Percentiles rank a stretch among this genome's conserved stretches.
Evolutionary conservation across 768 basidiomycete genomes (phyloP).

Genomic region (Naganishia kalamii): DNA sequence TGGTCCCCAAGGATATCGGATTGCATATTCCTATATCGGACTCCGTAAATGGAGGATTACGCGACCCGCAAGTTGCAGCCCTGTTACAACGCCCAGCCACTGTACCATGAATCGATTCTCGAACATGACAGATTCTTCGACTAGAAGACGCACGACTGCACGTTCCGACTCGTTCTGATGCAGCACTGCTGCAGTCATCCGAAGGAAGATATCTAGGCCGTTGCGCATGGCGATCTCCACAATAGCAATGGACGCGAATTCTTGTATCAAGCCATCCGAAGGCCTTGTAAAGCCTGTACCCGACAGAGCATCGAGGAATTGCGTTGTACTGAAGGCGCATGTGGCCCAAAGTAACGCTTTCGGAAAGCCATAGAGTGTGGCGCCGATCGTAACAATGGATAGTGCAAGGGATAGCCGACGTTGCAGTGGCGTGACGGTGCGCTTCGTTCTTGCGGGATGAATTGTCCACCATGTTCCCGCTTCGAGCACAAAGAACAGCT

Average conservation of each 20-base stretch:
- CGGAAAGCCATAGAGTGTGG: neutral
- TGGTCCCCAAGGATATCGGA: too few relatives aligned
- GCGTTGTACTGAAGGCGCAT: neutral
- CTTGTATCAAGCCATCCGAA: too few relatives aligned
- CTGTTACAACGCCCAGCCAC: neutral
- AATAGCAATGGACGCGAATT: neutral
- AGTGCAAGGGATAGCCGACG: neutral
- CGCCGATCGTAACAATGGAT: neutral
- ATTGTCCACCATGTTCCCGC: neutral
- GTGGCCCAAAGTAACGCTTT: neutral
- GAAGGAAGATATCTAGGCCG: neutral
- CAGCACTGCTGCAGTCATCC: neutral
- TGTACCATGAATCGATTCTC: neutral
- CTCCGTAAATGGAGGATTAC: neutral
- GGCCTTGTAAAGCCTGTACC: too few relatives aligned
- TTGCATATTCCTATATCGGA: too few relatives aligned
- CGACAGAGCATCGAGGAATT: neutral
- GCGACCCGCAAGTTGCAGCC: neutral
- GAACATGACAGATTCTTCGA: conserved; percentile 1
- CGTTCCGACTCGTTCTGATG: neutral
- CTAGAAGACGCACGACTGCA: neutral
- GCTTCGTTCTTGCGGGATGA: too few relatives aligned
- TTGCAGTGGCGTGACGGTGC: neutral
- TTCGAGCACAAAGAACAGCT: conserved; percentile 45
- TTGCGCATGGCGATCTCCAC: neutral